Conservation (phyloP, 192 early-diverging fungal genomes). For the Umbelopsis sp. region DNA sequence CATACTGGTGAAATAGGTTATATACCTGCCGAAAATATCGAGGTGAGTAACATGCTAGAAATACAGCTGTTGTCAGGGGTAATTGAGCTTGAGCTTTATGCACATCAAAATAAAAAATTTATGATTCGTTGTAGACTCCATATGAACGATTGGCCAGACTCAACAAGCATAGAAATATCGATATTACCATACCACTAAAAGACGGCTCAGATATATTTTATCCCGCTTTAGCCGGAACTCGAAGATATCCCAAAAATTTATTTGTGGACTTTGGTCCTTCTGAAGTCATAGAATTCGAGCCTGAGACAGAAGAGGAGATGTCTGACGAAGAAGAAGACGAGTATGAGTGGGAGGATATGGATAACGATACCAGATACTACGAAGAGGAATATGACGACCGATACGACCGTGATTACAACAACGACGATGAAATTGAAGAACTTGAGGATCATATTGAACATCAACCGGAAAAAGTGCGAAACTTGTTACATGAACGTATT, state of each 20-base stretch:
- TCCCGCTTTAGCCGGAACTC: constrained; percentile 28
- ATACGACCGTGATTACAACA: constrained; percentile 39
- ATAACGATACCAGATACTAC: constrained; percentile 39
- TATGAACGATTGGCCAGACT: constrained; percentile 76
- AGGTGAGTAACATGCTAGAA: constrained; percentile 43
- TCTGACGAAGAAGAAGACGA: constrained; percentile 37
- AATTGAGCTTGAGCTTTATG: background rate
- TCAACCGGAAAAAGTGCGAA: constrained; percentile 18
- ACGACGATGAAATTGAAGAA: constrained; percentile 13
- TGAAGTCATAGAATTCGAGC: constrained; percentile 40
- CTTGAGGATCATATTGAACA: constrained; percentile 8
- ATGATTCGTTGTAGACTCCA: constrained; percentile 56
- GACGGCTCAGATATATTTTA: constrained; percentile 32
- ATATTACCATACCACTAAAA: constrained; percentile 36
- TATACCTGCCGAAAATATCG: constrained; percentile 85
- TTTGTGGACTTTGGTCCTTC: constrained; percentile 7
- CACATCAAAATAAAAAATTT: background rate
- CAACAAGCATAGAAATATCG: constrained; percentile 73
- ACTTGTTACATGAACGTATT: constrained; percentile 6
- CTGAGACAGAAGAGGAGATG: constrained; percentile 29
- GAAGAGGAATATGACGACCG: constrained; percentile 47
- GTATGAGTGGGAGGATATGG: constrained; percentile 41
- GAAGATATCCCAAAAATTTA: constrained; percentile 36
- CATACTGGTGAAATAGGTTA: constrained; percentile 75
- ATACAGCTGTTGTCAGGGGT: background rate